A percentile compares a stretch with the other conserved stretches of the same genome.
phyloP scores from a whole-genome alignment of 1,284 basidiomycete species.

The Malassezia psittaci region DNA sequence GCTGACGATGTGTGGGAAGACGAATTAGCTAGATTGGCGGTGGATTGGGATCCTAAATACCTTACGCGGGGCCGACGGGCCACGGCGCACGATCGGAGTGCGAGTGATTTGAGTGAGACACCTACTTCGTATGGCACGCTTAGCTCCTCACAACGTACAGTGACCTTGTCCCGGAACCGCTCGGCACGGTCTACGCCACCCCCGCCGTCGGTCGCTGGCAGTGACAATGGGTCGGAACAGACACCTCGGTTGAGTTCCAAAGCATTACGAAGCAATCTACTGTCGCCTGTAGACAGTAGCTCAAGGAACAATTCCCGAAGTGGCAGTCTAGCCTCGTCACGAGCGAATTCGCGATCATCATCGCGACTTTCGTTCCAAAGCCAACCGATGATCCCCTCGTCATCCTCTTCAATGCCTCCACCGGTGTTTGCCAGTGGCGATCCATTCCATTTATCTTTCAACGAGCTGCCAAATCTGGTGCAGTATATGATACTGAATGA shows the following conservation, averaged over 20 bases:
- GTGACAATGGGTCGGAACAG: not conserved
- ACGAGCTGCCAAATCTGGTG: conserved; percentile 43
- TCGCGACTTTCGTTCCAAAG: not conserved
- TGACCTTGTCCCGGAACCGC: conserved; percentile 25
- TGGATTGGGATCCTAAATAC: conserved; percentile 17
- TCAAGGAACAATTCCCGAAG: not conserved
- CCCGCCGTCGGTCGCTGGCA: not conserved
- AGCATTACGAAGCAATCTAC: not conserved
- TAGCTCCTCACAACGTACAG: conserved; percentile 30
- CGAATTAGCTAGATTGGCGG: conserved; percentile 33
- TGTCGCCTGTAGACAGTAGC: not conserved
- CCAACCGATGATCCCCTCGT: not conserved
- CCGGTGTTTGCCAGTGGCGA: not conserved
- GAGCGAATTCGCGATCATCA: not conserved
- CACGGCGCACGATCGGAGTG: not conserved
- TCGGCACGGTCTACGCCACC: conserved; percentile 23
- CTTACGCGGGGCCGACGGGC: not conserved
- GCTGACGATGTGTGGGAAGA: conserved; percentile 20
- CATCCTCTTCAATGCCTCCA: not conserved
- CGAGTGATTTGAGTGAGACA: not conserved
- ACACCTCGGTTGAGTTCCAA: conserved; percentile 14
- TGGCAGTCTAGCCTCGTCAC: not conserved
- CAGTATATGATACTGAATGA: conserved; percentile 47
- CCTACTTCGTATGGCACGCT: conserved; percentile 27
- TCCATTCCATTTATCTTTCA: conserved; percentile 30